phyloP scores from a whole-genome alignment of 106 monocot species.

The Dendrobium huoshanense region DNA sequence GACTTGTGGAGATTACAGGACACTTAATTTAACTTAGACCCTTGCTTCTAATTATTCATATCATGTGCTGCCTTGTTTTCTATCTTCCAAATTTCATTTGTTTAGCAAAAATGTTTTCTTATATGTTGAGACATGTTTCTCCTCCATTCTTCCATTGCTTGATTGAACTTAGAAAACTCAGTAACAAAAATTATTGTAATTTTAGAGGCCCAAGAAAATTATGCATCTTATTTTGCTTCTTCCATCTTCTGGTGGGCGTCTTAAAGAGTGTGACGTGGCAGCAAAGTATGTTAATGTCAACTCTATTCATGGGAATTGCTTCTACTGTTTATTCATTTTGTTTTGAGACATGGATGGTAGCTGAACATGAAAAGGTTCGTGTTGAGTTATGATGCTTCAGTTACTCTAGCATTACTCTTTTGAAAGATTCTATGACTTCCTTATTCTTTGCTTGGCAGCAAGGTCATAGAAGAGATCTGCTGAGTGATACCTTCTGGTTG shows the following conservation, averaged over 20 bases:
- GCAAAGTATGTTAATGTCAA: slow-evolving; percentile 50
- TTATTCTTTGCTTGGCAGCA: slow-evolving; percentile 57
- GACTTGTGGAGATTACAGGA: neutral
- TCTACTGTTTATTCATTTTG: slow-evolving; percentile 72
- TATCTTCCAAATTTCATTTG: neutral
- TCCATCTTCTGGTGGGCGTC: slow-evolving; percentile 60
- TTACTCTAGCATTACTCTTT: neutral
- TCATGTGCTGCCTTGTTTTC: neutral
- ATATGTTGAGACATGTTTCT: neutral
- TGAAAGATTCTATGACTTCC: neutral
- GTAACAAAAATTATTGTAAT: neutral
- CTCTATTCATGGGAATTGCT: slow-evolving; percentile 49
- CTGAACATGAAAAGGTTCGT: slow-evolving; percentile 89
- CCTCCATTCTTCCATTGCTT: neutral
- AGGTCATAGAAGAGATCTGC: slow-evolving; percentile 63
- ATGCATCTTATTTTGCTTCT: slow-evolving; percentile 63
- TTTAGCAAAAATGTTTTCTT: neutral
- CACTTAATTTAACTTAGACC: no score
- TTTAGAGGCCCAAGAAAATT: slow-evolving; percentile 67
- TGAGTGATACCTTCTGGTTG: slow-evolving; percentile 83
- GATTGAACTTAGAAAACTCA: neutral
- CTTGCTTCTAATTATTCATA: neutral
- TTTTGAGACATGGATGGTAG: slow-evolving; percentile 90
- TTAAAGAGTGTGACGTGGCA: slow-evolving; percentile 48
- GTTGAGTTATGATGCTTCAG: neutral